Conservation (phyloP, 2,329 filamentous ascomycete genomes). For the Fusarium camptoceras region DNA sequence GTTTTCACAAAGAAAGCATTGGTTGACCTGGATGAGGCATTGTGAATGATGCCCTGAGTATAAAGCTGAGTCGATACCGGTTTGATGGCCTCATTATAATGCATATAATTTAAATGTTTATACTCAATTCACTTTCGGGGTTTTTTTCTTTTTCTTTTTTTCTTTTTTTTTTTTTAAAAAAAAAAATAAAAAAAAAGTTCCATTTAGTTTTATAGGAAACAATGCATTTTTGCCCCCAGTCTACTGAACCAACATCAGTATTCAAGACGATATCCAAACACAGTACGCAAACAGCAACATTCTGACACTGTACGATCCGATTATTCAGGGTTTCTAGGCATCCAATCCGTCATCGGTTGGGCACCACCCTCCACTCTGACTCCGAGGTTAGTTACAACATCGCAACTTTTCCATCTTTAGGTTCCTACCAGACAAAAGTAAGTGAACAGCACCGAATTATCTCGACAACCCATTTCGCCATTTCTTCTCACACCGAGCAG, state of each 20-base stretch:
- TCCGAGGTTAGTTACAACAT: conserved; percentile 27
- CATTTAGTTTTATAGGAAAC: background rate
- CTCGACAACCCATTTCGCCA: conserved; percentile 1
- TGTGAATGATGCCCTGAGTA: background rate
- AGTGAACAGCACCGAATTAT: conserved; percentile 8
- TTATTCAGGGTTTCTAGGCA: conserved; percentile 19
- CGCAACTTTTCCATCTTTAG: conserved; percentile 4
- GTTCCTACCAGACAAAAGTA: conserved; percentile 4
- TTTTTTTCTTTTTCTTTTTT: too few relatives aligned
- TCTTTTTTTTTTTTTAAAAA: too few relatives aligned
- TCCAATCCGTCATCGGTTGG: conserved; percentile 31
- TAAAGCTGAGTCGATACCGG: background rate
- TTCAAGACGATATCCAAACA: background rate
- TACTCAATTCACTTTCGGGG: background rate
- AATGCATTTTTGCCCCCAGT: background rate
- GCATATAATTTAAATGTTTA: background rate
- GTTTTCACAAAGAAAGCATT: background rate
- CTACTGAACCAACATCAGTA: background rate
- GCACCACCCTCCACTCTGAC: conserved; percentile 27
- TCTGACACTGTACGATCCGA: conserved; percentile 19
- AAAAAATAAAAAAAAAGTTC: too few relatives aligned
- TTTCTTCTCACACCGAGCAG: conserved; percentile 7
- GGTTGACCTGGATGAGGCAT: background rate
- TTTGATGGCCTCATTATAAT: background rate
- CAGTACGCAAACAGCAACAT: background rate